Evolutionary conservation across 768 basidiomycete species (phyloP).

Genomic region (Lactifluus subvellereus): DNA sequence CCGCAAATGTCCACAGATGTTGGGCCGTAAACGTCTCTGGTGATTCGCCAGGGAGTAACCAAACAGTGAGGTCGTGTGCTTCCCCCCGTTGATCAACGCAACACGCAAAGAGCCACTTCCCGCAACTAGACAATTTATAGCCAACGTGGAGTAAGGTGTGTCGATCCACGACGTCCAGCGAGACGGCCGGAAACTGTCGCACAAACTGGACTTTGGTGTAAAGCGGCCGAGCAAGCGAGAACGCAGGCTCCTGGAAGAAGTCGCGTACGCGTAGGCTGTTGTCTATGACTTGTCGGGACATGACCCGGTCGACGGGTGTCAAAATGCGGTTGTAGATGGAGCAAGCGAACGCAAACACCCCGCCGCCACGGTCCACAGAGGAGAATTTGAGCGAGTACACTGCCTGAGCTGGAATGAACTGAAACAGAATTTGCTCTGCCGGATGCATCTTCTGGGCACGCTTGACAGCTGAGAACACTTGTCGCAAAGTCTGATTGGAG

Average conservation of each 20-base stretch:
- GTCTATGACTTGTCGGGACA: conserved; percentile 48
- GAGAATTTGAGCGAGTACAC: conserved; percentile 45
- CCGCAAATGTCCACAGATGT: conserved; percentile 67
- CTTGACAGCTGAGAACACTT: conserved; percentile 58
- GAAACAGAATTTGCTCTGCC: conserved; percentile 52
- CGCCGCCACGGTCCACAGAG: conserved; percentile 37
- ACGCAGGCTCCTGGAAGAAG: conserved; percentile 61
- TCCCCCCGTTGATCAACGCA: conserved; percentile 78
- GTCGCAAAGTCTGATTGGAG: conserved; percentile 60
- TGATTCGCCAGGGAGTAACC: conserved; percentile 49
- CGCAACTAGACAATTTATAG: conserved; percentile 58
- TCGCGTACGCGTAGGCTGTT: conserved; percentile 37
- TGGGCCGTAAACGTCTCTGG: conserved; percentile 47
- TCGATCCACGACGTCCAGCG: conserved; percentile 48
- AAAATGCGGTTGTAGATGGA: conserved; percentile 71
- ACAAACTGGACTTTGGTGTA: conserved; percentile 35
- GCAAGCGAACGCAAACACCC: conserved; percentile 47
- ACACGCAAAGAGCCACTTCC: conserved; percentile 72
- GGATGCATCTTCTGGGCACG: conserved; percentile 46
- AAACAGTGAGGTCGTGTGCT: conserved; percentile 60
- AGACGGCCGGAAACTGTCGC: conserved; percentile 36
- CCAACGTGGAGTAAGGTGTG: conserved; percentile 71
- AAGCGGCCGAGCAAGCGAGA: conserved; percentile 50
- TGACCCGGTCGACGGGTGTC: conserved; percentile 51
- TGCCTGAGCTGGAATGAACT: conserved; percentile 66